Percentiles rank a stretch among this genome's conserved stretches.
These are phyloP conservation scores for Scheffersomyces lignosus DNA, from an alignment of 805 yeast genomes.

Conservation along the genomic window DNA sequence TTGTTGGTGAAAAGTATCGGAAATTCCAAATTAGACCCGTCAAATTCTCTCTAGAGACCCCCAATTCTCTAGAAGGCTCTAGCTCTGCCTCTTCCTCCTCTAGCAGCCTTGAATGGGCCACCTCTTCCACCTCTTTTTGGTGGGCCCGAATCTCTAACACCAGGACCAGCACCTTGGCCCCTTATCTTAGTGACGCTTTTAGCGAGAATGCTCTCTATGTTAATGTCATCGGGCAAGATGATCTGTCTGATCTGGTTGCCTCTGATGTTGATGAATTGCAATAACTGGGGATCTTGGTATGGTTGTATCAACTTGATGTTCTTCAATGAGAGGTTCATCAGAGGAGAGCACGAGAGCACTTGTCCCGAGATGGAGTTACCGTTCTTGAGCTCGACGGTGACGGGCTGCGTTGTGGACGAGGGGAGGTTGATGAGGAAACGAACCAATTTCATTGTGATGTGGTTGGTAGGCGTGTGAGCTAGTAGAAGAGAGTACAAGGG, in stretches of 20 bases:
- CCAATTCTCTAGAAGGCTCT: slow-evolving; percentile 4
- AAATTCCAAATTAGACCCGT: too few relatives aligned
- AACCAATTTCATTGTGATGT: slow-evolving; percentile 56
- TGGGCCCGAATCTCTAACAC: slow-evolving; percentile 14
- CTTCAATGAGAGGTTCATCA: slow-evolving; percentile 83
- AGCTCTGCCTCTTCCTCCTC: slow-evolving; percentile 17
- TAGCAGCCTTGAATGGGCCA: slow-evolving; percentile 8
- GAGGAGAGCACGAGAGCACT: slow-evolving; percentile 79
- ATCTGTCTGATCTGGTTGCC: slow-evolving; percentile 88
- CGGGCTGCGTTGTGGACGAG: slow-evolving; percentile 67
- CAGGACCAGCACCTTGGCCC: slow-evolving; percentile 47
- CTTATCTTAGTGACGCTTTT: slow-evolving; percentile 47
- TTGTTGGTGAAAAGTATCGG: too few relatives aligned
- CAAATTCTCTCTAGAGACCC: too few relatives aligned
- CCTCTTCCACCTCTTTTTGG: slow-evolving; percentile 14
- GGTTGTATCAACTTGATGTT: slow-evolving; percentile 77
- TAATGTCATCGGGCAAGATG: slow-evolving; percentile 80
- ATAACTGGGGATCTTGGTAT: slow-evolving; percentile 63
- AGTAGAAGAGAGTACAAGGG: too few relatives aligned
- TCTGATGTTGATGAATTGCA: slow-evolving; percentile 81
- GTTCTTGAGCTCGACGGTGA: slow-evolving; percentile 87
- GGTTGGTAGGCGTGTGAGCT: background rate
- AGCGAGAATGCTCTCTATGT: slow-evolving; percentile 62
- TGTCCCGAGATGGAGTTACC: slow-evolving; percentile 88
- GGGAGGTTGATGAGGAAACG: slow-evolving; percentile 79